These are phyloP conservation scores for Gnomoniopsis sp. DNA, from an alignment of 2,329 filamentous ascomycete species.

Conservation along the genomic window DNA sequence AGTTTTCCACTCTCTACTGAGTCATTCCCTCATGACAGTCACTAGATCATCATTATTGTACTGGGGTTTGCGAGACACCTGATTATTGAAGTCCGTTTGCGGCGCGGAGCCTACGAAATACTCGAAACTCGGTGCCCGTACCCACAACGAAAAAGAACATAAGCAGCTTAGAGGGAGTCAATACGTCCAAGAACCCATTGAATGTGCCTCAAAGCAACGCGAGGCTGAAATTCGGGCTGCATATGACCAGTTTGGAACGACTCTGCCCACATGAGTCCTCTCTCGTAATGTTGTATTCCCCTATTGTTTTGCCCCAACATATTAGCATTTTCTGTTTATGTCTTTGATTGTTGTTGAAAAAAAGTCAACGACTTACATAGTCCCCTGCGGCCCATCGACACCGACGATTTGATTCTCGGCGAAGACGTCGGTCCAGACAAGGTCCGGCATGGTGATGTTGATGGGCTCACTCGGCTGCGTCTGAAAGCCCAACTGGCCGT, in stretches of 20 bases:
- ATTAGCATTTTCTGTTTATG: no score
- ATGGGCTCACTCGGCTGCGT: constrained; percentile 7
- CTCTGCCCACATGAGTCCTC: constrained; percentile 34
- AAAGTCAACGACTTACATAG: neutral
- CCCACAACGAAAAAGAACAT: no score
- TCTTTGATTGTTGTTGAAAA: no score
- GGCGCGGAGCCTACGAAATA: no score
- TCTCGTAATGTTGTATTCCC: constrained; percentile 32
- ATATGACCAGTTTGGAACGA: constrained; percentile 32
- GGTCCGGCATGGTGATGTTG: constrained; percentile 1
- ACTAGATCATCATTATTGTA: no score
- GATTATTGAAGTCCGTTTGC: no score
- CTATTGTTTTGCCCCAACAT: constrained; percentile 18
- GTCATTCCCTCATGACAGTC: no score
- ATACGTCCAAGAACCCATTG: constrained; percentile 23
- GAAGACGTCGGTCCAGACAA: neutral
- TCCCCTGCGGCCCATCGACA: constrained; percentile 1
- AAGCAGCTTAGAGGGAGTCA: no score
- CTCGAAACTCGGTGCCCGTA: no score
- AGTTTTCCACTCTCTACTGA: no score
- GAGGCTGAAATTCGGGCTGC: constrained; percentile 32
- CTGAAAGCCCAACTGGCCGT: constrained; percentile 9
- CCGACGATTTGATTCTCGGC: neutral
- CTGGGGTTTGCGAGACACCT: no score
- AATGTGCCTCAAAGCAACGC: constrained; percentile 30